Evolutionary conservation across 2,329 filamentous ascomycete genomes (phyloP).

Genomic region (Nakataea oryzae): DNA sequence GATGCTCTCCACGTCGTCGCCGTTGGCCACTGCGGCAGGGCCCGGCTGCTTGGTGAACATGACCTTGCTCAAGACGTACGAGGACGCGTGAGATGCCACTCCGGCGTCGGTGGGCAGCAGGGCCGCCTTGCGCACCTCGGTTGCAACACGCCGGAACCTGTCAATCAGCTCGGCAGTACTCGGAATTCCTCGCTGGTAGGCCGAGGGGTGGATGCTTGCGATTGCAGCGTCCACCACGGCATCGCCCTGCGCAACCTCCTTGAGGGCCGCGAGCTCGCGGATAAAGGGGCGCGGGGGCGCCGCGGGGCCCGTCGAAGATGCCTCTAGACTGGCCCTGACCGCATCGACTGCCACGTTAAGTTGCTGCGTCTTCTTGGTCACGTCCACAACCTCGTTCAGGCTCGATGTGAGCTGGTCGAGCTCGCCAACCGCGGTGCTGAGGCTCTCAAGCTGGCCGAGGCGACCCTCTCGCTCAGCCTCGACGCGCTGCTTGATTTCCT

Average conservation of each 20-base stretch:
- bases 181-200: constrained; percentile 87
- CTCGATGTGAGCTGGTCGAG: constrained; percentile 79
- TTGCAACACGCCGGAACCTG: constrained; percentile 85
- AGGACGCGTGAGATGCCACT: constrained; percentile 87
- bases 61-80: constrained; percentile 80
- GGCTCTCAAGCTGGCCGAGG: constrained; percentile 73
- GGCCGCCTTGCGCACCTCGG: constrained; percentile 87
- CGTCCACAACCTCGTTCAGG: constrained; percentile 85
- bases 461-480: constrained; percentile 82
- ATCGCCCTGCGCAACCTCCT: constrained; percentile 79
- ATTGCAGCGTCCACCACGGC: constrained; percentile 87
- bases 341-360: constrained; percentile 93
- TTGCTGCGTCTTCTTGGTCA: constrained; percentile 88
- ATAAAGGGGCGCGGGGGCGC: constrained; percentile 71
- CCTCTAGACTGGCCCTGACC: constrained; percentile 70
- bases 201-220: constrained; percentile 85
- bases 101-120: constrained; percentile 89
- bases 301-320: constrained; percentile 23
- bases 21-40: constrained; percentile 55
- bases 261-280: constrained; percentile 84
- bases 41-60: constrained; percentile 78
- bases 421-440: constrained; percentile 67
- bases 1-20: constrained; percentile 88
- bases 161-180: constrained; percentile 81
- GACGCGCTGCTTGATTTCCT: constrained; percentile 69